phyloP scores from a whole-genome alignment of 1,284 basidiomycete species.

The Ganoderma meredithae region DNA sequence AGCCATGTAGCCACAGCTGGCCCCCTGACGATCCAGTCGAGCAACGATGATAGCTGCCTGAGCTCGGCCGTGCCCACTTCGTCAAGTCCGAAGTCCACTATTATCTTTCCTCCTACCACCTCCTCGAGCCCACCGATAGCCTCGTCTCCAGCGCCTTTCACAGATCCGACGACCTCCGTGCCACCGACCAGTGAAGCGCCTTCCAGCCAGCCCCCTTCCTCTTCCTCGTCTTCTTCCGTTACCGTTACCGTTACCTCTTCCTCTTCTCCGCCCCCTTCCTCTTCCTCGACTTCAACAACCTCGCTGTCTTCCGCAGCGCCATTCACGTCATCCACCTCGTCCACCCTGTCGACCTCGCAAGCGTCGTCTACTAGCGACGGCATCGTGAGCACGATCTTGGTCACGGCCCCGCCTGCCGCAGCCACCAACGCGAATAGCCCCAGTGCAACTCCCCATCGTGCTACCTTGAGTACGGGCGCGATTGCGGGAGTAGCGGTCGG shows the following conservation, averaged over 20 bases:
- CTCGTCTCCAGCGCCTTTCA: neutral
- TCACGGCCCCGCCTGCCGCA: neutral
- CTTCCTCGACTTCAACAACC: neutral
- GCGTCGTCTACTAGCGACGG: neutral
- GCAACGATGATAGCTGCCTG: neutral
- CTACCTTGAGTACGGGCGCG: neutral
- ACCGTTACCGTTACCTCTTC: neutral
- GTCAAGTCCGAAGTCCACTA: neutral
- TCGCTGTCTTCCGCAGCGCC: neutral
- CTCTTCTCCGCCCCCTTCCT: neutral
- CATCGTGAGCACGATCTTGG: neutral
- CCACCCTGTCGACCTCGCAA: neutral
- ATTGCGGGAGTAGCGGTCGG: neutral
- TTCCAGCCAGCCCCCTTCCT: neutral
- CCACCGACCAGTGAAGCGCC: neutral
- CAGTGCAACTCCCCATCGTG: neutral
- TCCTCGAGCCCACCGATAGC: neutral
- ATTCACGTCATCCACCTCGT: neutral
- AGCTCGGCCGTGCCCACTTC: neutral
- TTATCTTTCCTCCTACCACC: neutral
- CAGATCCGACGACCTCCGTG: neutral
- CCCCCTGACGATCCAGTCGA: neutral
- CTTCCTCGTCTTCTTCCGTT: neutral
- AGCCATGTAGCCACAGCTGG: neutral
- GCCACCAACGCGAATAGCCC: neutral